Evolutionary conservation across 2,329 filamentous ascomycete genomes (phyloP), one percentile per base, ranked within the genome.

Genomic region (Ilyonectria mors-panacis): DNA sequence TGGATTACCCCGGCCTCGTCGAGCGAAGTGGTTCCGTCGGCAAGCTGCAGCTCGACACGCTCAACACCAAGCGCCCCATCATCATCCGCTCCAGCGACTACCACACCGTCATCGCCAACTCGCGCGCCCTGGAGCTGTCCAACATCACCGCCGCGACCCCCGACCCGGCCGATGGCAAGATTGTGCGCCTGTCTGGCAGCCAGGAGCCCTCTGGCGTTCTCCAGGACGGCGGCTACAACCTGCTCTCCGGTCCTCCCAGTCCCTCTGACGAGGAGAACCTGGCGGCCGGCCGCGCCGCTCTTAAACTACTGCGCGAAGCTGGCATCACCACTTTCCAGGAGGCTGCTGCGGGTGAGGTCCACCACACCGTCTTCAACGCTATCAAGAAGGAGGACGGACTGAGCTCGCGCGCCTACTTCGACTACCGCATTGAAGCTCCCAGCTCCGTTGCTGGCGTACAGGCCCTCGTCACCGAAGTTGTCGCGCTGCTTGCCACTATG

Each of bases 281-380:
- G 10, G 39, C 70, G 9, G 70, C 70, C 42, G 70, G 57, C 10
- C 71, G 70, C 1, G 75, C 75, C 12, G 75, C 75, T 0, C 70
- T 77, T 21, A 75, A 73, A 51, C 64, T 77, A 6, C 65, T 77
- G 7, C 70, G 75, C 1, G 75, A 77, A 54, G 72, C 72, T 4
- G 74, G 74, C 1, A 71, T 77, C 9, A 77, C 75, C 6, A 73
- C 75, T 0, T 77, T 77, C 50, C 75, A 77, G 23, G 75, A 77
- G 2, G 75, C 75, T 15, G 72, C 70, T 3, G 63, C 75, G 12
- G 33, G 26, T 0, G 53, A 64, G 0, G 64, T 44, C 0, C 70
- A 72, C 1, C 67, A 69, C 9, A 63, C 47, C 0, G 30, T 73
- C 3, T 76, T 77, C 50, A 59, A 26, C 2, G 62, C 70, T 2